Evolutionary conservation across 2,329 filamentous ascomycete species (phyloP).

Genomic region (Diaporthe citriasiana): DNA sequence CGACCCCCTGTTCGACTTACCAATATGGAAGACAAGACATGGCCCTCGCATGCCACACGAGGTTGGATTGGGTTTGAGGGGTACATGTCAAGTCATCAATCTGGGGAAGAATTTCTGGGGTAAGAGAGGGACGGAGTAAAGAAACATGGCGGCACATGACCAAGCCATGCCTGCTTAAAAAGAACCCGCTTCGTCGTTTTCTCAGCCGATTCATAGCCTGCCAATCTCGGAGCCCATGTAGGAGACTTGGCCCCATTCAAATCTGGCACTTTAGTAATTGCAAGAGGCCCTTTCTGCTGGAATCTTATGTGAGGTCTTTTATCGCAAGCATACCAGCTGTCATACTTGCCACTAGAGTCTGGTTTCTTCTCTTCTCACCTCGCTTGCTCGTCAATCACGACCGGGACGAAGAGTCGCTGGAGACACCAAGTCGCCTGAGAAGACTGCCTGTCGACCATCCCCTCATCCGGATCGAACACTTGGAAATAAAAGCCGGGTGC

Average conservation of each 20-base stretch:
- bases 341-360: slow-evolving; percentile 26
- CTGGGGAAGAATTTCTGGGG: not conserved
- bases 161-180: not conserved
- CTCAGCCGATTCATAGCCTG: too few relatives aligned
- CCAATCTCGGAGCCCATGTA: too few relatives aligned
- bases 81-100: not conserved
- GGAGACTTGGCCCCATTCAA: not conserved
- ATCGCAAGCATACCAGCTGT: slow-evolving; percentile 1
- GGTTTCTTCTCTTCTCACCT: slow-evolving; percentile 66
- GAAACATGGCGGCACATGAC: not conserved
- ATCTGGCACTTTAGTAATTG: too few relatives aligned
- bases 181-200: not conserved
- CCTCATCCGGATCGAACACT: not conserved
- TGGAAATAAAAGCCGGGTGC: slow-evolving; percentile 28
- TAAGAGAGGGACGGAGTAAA: not conserved
- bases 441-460: not conserved
- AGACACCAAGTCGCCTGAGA: slow-evolving; percentile 6
- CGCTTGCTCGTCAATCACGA: slow-evolving; percentile 57
- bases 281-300: too few relatives aligned
- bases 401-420: slow-evolving; percentile 40
- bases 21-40: not conserved
- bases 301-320: too few relatives aligned
- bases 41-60: not conserved
- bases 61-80: too few relatives aligned
- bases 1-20: not conserved